These are phyloP conservation scores for Cyclotella atomus DNA, from an alignment of 108 stramenopile species.

Conservation along the genomic window DNA sequence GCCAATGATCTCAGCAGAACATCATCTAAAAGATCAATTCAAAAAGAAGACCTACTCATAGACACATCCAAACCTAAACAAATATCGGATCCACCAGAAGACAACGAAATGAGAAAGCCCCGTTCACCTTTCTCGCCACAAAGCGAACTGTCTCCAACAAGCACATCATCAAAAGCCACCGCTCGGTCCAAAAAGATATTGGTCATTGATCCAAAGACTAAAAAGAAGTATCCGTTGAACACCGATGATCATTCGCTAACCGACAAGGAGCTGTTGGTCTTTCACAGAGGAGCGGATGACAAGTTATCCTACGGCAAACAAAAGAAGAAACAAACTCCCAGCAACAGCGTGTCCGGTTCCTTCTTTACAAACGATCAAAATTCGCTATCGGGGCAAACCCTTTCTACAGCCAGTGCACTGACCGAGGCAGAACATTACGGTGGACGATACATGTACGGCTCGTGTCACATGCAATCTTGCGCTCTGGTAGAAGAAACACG, in stretches of 20 bases:
- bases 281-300: constrained; percentile 9
- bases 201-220: constrained; percentile 34
- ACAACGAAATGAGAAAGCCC: neutral
- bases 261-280: constrained; percentile 43
- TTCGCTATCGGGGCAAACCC: constrained; percentile 22
- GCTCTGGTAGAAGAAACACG: neutral
- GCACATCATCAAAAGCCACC: neutral
- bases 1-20: neutral
- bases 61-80: neutral
- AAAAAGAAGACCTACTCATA: neutral
- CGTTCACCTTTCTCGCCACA: neutral
- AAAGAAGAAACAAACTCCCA: neutral
- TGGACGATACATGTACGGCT: constrained; percentile 4
- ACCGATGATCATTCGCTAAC: constrained; percentile 44
- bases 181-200: constrained; percentile 31
- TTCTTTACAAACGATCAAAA: constrained; percentile 6
- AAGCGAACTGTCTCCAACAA: neutral
- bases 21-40: neutral
- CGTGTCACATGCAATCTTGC: neutral
- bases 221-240: constrained; percentile 30
- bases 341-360: neutral
- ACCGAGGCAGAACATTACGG: constrained; percentile 28
- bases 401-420: constrained; percentile 33
- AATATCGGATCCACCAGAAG: neutral
- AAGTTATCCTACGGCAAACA: neutral